Conservation (phyloP, 495 filamentous ascomycete species). For the Hyaloscypha finlandica region DNA sequence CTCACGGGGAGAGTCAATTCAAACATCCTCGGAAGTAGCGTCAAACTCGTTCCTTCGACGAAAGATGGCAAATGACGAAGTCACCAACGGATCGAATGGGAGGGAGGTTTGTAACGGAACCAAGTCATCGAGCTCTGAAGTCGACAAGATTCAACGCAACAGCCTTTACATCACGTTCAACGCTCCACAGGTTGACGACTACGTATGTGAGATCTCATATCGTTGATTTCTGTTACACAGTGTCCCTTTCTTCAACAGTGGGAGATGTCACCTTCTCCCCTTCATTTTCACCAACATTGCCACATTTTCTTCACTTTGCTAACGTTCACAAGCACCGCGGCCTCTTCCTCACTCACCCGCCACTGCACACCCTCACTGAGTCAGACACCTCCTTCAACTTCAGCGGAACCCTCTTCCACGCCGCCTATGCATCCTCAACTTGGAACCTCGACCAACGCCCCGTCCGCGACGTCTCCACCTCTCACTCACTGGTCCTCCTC, state of each 20-base stretch:
- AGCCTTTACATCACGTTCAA: conserved; percentile 32
- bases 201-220: conserved; percentile 17
- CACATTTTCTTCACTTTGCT: not conserved
- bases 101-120: not conserved
- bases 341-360: conserved; percentile 27
- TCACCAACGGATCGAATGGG: not conserved
- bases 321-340: conserved; percentile 23
- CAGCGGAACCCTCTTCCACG: conserved; percentile 27
- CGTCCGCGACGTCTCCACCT: conserved; percentile 22
- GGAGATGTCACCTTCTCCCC: not conserved
- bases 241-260: not conserved
- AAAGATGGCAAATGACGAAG: not conserved
- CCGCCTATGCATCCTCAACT: conserved; percentile 14
- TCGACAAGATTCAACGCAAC: conserved; percentile 22
- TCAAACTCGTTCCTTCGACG: not conserved
- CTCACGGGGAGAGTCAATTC: conserved; percentile 1
- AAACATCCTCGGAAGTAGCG: not conserved
- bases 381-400: not conserved
- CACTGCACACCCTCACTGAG: conserved; percentile 1
- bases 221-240: not conserved
- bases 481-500: conserved; percentile 18
- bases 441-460: conserved; percentile 24
- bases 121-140: not conserved
- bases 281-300: not conserved
- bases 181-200: conserved; percentile 30